Evolutionary conservation across 2,329 filamentous ascomycete species (phyloP).

Genomic region (Microsporum ferrugineum): DNA sequence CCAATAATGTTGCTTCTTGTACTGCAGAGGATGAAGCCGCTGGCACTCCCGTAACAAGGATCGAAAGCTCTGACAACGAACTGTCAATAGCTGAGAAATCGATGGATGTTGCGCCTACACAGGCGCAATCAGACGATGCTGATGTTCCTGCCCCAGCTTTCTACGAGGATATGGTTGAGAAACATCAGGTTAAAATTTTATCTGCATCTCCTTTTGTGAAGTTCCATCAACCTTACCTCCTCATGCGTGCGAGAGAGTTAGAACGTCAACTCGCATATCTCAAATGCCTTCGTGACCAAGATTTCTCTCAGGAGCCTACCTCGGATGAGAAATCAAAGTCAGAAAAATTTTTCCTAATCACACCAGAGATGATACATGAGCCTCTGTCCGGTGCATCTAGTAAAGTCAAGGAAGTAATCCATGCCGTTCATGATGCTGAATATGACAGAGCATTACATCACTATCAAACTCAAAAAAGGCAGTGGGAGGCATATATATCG

Average conservation of each 20-base stretch:
- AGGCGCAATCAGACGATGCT: constrained; percentile 44
- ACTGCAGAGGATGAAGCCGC: neutral
- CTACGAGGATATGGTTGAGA: constrained; percentile 88
- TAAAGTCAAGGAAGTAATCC: constrained; percentile 84
- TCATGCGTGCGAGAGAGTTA: constrained; percentile 85
- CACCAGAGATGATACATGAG: constrained; percentile 87
- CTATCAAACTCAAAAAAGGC: constrained; percentile 84
- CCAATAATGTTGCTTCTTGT: neutral
- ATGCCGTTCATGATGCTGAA: constrained; percentile 90
- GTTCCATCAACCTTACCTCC: constrained; percentile 83
- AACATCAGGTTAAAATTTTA: constrained; percentile 83
- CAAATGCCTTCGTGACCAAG: constrained; percentile 68
- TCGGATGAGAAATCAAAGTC: constrained; percentile 52
- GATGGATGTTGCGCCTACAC: constrained; percentile 10
- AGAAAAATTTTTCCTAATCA: constrained; percentile 78
- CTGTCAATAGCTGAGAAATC: constrained; percentile 12
- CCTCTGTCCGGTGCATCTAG: constrained; percentile 67
- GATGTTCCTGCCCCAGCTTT: constrained; percentile 79
- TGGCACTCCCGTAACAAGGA: neutral
- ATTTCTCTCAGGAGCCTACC: constrained; percentile 27
- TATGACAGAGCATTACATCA: constrained; percentile 91
- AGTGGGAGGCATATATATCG: constrained; percentile 92
- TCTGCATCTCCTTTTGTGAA: constrained; percentile 95
- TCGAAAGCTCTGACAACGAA: constrained; percentile 4
- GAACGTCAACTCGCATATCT: constrained; percentile 74